Evolutionary conservation across 2,329 filamentous ascomycete species (phyloP).

Genomic region (Graphilbum fragrans): DNA sequence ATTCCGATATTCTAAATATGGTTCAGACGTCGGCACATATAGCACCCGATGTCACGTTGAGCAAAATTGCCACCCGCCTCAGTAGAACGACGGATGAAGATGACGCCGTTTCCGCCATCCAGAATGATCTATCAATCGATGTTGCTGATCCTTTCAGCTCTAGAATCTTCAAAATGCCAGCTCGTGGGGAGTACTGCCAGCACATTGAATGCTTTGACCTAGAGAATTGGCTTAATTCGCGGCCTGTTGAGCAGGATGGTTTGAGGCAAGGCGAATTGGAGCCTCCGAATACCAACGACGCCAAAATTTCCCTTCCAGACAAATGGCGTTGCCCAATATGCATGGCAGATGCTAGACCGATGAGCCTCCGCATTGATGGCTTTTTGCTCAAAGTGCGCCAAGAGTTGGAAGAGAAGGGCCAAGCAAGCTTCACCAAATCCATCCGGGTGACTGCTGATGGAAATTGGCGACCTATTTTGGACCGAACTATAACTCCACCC

Average conservation of each 20-base stretch:
- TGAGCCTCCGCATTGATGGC: slow-evolving; percentile 56
- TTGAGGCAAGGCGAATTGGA: too few relatives aligned
- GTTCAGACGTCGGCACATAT: slow-evolving; percentile 31
- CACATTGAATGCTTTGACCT: slow-evolving; percentile 90
- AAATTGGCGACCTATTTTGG: too few relatives aligned
- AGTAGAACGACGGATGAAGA: too few relatives aligned
- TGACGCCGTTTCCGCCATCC: slow-evolving; percentile 52
- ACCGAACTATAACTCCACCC: too few relatives aligned
- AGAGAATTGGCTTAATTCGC: slow-evolving; percentile 62
- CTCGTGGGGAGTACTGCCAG: slow-evolving; percentile 54
- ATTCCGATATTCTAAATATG: too few relatives aligned
- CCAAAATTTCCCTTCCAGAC: slow-evolving; percentile 45
- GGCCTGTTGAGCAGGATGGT: too few relatives aligned
- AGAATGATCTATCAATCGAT: slow-evolving; percentile 46
- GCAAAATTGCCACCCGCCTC: slow-evolving; percentile 42
- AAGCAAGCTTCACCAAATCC: slow-evolving; percentile 36
- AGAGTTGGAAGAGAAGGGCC: slow-evolving; percentile 34
- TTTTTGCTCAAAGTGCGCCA: slow-evolving; percentile 55
- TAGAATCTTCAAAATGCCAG: slow-evolving; percentile 56
- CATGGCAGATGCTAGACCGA: slow-evolving; percentile 61
- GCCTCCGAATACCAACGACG: too few relatives aligned
- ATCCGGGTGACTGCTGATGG: slow-evolving; percentile 55
- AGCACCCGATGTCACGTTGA: slow-evolving; percentile 35
- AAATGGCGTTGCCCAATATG: slow-evolving; percentile 86
- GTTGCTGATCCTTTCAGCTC: slow-evolving; percentile 57